Base-by-base conservation (phyloP, 2,329 filamentous ascomycete genomes). In the Leptodontidium sp. region DNA sequence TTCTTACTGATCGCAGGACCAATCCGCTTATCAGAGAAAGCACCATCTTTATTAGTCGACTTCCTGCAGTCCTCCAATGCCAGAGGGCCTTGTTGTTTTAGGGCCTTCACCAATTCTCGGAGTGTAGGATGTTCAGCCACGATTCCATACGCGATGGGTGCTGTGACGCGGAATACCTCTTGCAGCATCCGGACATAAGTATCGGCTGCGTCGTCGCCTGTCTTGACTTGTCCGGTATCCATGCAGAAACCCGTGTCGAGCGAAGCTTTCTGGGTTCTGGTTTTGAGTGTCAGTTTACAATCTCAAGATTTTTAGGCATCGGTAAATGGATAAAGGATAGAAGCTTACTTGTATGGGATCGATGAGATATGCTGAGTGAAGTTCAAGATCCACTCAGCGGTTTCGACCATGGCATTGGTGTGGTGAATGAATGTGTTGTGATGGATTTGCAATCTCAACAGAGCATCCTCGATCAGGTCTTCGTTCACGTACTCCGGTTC, bases 351-450 rank as follows among this genome's bases (percentile, higher is more conserved):
- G 78, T 94, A 94, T 0, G 91, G 92, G 26, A 91, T 88, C 1
- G 90, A 92, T 8, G 91, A 91, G 61, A 95, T 89, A 77, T 95
- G 90, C 75, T 94, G 90, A 0, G 93, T 95, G 75, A 94, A 93
- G 43, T 86, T 83, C 38, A 85, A 82, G 38, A 94, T 88, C 90
- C 91, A 93, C 73, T 90, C 86, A 1, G 91, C 90, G 1, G 91
- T 92, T 75, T 93, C 90, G 0, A 86, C 76, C 0, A 85, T 75
- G 2, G 82, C 79, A 15, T 79, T 80, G 0, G 90, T 92, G 77
- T 95, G 91, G 77, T 94, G 91, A 55, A 94, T 88, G 4, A 93
- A 81, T 26, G 87, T 87, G 5, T 83, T 82, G 78, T 94, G 89
- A 29, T 86, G 79, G 6, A 94, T 84, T 77, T 95, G 92, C 4